phyloP scores from a whole-genome alignment of 768 basidiomycete genomes.

The Ramaria rubella region DNA sequence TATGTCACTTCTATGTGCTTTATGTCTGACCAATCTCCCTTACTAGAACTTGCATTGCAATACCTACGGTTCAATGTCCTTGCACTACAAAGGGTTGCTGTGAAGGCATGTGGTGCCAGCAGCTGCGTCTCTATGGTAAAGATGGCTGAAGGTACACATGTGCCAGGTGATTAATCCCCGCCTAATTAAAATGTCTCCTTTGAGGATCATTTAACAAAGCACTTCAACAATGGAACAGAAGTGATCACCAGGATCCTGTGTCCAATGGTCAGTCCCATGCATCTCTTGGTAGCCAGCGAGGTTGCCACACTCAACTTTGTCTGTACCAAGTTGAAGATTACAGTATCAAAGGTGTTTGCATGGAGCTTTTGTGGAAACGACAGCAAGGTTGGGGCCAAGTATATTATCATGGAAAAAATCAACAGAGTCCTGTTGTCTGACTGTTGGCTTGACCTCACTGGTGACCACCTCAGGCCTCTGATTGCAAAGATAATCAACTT shows the following conservation, averaged over 20 bases:
- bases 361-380: not conserved
- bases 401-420: not conserved
- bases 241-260: conserved; percentile 17
- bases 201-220: conserved; percentile 17
- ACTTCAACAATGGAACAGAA: conserved; percentile 14
- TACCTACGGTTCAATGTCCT: conserved; percentile 2
- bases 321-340: not conserved
- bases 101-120: not conserved
- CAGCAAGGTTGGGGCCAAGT: not conserved
- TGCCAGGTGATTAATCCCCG: not conserved
- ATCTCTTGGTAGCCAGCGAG: not conserved
- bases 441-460: no score
- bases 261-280: conserved; percentile 15
- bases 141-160: not conserved
- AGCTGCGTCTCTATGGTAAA: not conserved
- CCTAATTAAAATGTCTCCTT: not conserved
- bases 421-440: not conserved
- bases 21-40: no score
- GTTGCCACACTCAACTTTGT: not conserved
- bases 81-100: not conserved
- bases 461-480: not conserved
- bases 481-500: not conserved
- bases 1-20: no score
- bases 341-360: not conserved
- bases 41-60: not conserved